These are phyloP conservation scores for Trypanosoma melophagium DNA, from an alignment of 208 protist species.

Conservation along the genomic window DNA sequence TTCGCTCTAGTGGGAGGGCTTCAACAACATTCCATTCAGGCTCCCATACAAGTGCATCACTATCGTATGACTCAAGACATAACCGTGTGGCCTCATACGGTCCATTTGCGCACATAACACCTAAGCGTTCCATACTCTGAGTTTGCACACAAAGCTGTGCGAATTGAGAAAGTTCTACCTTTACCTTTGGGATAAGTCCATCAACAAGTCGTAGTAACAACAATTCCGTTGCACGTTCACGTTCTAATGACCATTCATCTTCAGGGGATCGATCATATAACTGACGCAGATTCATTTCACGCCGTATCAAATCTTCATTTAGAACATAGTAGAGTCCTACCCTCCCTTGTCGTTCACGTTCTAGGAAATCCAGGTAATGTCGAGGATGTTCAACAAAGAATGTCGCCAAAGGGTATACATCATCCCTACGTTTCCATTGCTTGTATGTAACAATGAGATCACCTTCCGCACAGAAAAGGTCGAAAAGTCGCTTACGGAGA, in stretches of 20 bases:
- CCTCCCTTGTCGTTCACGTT: constrained; percentile 65
- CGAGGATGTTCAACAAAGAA: constrained; percentile 74
- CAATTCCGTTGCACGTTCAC: constrained; percentile 60
- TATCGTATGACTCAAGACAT: constrained; percentile 51
- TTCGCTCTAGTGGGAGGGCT: constrained; percentile 41
- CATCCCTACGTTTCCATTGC: constrained; percentile 40
- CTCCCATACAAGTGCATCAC: constrained; percentile 59
- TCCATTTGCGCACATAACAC: constrained; percentile 55
- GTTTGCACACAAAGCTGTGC: constrained; percentile 45
- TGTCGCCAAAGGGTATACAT: constrained; percentile 64
- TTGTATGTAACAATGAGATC: constrained; percentile 77
- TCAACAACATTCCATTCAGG: constrained; percentile 86
- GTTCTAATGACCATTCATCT: constrained; percentile 60
- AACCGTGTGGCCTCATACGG: constrained; percentile 70
- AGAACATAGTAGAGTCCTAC: constrained; percentile 71
- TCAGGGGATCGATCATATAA: constrained; percentile 40
- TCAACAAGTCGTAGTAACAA: constrained; percentile 62
- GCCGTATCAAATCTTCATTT: constrained; percentile 65
- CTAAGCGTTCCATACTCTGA: constrained; percentile 50
- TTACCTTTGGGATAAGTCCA: constrained; percentile 56
- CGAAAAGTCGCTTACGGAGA: constrained; percentile 56
- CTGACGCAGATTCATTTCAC: constrained; percentile 54
- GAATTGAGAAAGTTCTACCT: constrained; percentile 53
- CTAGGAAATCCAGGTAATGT: constrained; percentile 71
- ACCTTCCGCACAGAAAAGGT: constrained; percentile 79